Evolutionary conservation across 306 rosid species (phyloP).

Genomic region (Ormosia semicastrata): DNA sequence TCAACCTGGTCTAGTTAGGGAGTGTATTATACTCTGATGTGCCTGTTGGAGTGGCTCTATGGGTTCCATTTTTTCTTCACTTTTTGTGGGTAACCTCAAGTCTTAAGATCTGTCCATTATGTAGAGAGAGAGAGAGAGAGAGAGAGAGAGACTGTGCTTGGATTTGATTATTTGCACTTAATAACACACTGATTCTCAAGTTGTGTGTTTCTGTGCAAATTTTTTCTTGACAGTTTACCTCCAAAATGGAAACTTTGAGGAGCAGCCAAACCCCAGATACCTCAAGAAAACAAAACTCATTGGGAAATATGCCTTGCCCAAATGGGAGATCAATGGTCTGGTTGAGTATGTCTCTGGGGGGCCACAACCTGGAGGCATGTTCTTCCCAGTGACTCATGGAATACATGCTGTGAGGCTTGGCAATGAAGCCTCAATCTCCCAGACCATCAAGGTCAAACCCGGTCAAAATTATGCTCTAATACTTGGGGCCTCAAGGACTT

Average conservation of each 20-base stretch:
- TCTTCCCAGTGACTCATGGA: conserved; percentile 79
- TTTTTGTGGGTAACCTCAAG: not conserved
- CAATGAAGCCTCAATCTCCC: conserved; percentile 86
- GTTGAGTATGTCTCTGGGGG: conserved; percentile 91
- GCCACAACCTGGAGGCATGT: conserved; percentile 95
- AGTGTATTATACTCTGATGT: conserved; percentile 7
- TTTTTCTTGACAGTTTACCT: conserved; percentile 53
- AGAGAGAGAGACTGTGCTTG: not conserved
- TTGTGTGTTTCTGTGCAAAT: not conserved
- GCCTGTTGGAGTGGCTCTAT: conserved; percentile 1
- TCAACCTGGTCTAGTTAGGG: not conserved
- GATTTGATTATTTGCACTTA: conserved; percentile 16
- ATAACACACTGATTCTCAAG: not conserved
- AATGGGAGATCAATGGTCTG: conserved; percentile 83
- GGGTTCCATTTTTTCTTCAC: not conserved
- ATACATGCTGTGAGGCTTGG: conserved; percentile 93
- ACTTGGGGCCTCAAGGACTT: conserved; percentile 92
- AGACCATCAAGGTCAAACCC: conserved; percentile 61
- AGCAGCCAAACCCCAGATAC: conserved; percentile 52
- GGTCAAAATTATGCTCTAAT: conserved; percentile 76
- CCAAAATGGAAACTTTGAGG: conserved; percentile 87
- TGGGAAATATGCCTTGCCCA: conserved; percentile 72
- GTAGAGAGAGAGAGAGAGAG: not conserved
- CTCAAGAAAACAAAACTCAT: conserved; percentile 62
- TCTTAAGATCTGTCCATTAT: not conserved